phyloP scores from a whole-genome alignment of 768 basidiomycete genomes.

The Mrakia hoshinonis region DNA sequence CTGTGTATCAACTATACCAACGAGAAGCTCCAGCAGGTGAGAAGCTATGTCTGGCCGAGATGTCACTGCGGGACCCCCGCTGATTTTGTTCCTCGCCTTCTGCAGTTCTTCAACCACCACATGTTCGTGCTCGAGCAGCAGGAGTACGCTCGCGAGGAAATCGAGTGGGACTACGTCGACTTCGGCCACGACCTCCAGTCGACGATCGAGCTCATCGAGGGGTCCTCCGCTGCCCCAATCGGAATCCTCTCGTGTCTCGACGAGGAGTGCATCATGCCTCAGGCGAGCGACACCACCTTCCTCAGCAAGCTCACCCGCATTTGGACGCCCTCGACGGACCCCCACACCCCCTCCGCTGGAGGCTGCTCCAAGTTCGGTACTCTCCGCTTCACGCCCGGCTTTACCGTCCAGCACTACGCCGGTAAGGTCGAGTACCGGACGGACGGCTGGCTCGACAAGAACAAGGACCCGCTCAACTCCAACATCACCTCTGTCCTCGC shows the following conservation, averaged over 20 bases:
- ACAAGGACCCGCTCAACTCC: conserved; percentile 96
- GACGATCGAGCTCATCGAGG: conserved; percentile 93
- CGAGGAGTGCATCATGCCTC: conserved; percentile 99
- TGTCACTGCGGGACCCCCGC: too few species aligned
- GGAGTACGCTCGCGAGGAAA: conserved; percentile 90
- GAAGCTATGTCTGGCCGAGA: too few species aligned
- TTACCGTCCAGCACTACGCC: conserved; percentile 91
- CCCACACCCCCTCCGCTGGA: conserved; percentile 52
- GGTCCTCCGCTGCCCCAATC: conserved; percentile 56
- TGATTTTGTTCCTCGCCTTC: neutral
- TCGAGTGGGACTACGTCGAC: conserved; percentile 96
- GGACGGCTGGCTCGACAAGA: conserved; percentile 97
- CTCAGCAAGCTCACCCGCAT: conserved; percentile 78
- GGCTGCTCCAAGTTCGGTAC: conserved; percentile 69
- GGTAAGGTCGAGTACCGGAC: conserved; percentile 94
- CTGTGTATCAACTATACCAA: conserved; percentile 98
- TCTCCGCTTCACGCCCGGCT: conserved; percentile 73
- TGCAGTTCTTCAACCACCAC: conserved; percentile 67
- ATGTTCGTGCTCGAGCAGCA: conserved; percentile 99
- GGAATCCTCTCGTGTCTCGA: conserved; percentile 89
- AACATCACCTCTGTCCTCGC: conserved; percentile 83
- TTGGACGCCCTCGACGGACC: conserved; percentile 46
- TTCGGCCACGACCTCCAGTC: conserved; percentile 96
- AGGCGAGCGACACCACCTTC: conserved; percentile 88
- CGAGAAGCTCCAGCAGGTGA: conserved; percentile 81